Percentiles rank a stretch among this genome's conserved stretches.
phyloP scores from a whole-genome alignment of 306 rosid species.

The Pyrus pyrifolia region DNA sequence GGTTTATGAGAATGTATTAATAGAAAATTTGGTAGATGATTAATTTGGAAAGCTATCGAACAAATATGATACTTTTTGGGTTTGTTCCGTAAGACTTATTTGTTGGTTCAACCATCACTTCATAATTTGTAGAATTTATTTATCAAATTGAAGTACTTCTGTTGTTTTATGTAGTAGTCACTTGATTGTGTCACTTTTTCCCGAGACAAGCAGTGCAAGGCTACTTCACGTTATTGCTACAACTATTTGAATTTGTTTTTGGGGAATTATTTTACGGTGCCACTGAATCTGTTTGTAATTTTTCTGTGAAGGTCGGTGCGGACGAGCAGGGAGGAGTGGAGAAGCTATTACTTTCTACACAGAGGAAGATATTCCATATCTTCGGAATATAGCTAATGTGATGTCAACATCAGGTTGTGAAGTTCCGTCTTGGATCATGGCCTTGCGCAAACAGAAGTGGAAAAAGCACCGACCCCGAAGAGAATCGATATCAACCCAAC shows the following conservation, averaged over 20 bases:
- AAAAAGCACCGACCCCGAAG: slow-evolving; percentile 80
- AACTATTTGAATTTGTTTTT: background rate
- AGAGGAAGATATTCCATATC: slow-evolving; percentile 70
- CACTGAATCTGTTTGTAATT: slow-evolving; percentile 11
- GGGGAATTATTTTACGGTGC: background rate
- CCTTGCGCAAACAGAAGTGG: slow-evolving; percentile 76
- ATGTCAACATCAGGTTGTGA: slow-evolving; percentile 86
- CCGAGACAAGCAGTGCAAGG: background rate
- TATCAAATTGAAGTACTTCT: background rate
- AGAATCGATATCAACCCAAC: slow-evolving; percentile 63
- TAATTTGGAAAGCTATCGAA: background rate
- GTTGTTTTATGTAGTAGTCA: background rate
- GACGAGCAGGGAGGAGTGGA: slow-evolving; percentile 93
- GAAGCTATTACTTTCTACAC: slow-evolving; percentile 88
- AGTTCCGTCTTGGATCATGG: slow-evolving; percentile 72
- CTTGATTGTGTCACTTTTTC: background rate
- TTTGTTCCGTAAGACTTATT: background rate
- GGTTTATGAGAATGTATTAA: background rate
- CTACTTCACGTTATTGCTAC: background rate
- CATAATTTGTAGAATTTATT: background rate
- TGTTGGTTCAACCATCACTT: background rate
- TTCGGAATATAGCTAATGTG: slow-evolving; percentile 72
- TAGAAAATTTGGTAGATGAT: background rate
- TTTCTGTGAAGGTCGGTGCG: slow-evolving; percentile 71
- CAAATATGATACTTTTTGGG: background rate